Evolutionary conservation across 768 basidiomycete species (phyloP).

Genomic region (Boletus fagicola): DNA sequence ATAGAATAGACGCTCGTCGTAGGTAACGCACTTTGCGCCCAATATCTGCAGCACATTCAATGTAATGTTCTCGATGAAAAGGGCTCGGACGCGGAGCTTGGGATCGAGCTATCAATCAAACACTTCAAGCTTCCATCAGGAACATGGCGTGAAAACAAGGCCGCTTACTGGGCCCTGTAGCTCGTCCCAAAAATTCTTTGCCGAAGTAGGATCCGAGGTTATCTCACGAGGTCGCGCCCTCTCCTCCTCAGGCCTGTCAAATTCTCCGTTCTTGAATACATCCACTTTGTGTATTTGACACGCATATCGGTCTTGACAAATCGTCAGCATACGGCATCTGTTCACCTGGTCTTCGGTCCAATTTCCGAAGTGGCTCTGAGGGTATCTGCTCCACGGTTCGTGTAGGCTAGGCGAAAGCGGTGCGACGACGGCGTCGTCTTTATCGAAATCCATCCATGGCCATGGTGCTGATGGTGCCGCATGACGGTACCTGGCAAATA

Average conservation of each 20-base stretch:
- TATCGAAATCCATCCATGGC: conserved; percentile 41
- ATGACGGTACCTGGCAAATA: conserved; percentile 35
- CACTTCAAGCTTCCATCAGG: too few species aligned
- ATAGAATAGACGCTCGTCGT: too few species aligned
- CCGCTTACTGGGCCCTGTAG: conserved; percentile 27
- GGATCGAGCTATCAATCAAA: too few species aligned
- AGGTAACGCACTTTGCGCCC: too few species aligned
- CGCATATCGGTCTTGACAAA: conserved; percentile 7
- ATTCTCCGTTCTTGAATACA: conserved; percentile 11
- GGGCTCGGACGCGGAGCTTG: too few species aligned
- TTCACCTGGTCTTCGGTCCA: conserved; percentile 48
- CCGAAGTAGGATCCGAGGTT: conserved; percentile 9
- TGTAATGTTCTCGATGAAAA: too few species aligned
- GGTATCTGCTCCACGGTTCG: conserved; percentile 40
- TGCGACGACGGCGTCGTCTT: conserved; percentile 17
- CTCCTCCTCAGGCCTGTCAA: conserved; percentile 14
- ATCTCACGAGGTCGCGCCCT: conserved; percentile 10
- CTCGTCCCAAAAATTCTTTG: conserved; percentile 29
- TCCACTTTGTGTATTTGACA: conserved; percentile 27
- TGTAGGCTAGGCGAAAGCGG: not conserved
- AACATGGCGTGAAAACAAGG: not conserved
- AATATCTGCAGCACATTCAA: too few species aligned
- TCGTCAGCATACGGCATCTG: conserved; percentile 34
- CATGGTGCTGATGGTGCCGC: conserved; percentile 41
- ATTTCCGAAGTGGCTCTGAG: conserved; percentile 52